A percentile compares a stretch with the other conserved stretches of the same genome.
These are phyloP conservation scores for Epichloe sp. DNA, from an alignment of 2,329 filamentous ascomycete genomes.

Conservation along the genomic window DNA sequence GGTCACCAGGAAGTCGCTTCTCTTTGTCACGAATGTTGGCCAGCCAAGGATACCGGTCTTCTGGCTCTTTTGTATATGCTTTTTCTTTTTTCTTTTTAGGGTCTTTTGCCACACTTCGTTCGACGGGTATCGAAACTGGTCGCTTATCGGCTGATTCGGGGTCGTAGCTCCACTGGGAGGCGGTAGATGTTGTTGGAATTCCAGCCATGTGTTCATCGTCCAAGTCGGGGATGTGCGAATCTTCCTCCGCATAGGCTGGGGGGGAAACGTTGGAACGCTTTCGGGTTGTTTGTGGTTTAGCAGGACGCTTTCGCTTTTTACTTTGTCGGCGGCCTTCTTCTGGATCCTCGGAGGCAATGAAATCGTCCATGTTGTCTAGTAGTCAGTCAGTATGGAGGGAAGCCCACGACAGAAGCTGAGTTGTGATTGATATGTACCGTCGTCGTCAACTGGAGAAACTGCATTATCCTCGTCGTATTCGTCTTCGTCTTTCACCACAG, in stretches of 20 bases:
- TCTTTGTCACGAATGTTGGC: constrained; percentile 78
- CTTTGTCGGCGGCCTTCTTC: constrained; percentile 47
- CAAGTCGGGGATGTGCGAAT: constrained; percentile 33
- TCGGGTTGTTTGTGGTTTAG: constrained; percentile 37
- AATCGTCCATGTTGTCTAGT: constrained; percentile 68
- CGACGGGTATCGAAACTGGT: constrained; percentile 21
- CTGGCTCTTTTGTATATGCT: constrained; percentile 69
- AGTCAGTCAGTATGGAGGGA: constrained; percentile 4
- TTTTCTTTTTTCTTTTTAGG: constrained; percentile 46
- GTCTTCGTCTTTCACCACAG: constrained; percentile 50
- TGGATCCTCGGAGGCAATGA: constrained; percentile 76
- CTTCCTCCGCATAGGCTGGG: constrained; percentile 9
- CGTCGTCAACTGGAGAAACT: constrained; percentile 48
- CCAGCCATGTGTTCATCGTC: constrained; percentile 44
- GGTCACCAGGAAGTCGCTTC: constrained; percentile 60
- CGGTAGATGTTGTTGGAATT: constrained; percentile 53
- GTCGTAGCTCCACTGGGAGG: constrained; percentile 66
- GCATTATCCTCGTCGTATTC: constrained; percentile 60
- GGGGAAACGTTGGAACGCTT: constrained; percentile 51
- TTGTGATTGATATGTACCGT: constrained; percentile 29
- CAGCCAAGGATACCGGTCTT: constrained; percentile 81
- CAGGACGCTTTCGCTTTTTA: constrained; percentile 64
- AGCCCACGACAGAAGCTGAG: neutral
- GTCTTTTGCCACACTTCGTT: constrained; percentile 15
- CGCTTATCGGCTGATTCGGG: constrained; percentile 30